Evolutionary conservation across 2,329 filamentous ascomycete genomes (phyloP), one percentile per base, ranked within the genome.

Genomic region (Monilinia polystroma): DNA sequence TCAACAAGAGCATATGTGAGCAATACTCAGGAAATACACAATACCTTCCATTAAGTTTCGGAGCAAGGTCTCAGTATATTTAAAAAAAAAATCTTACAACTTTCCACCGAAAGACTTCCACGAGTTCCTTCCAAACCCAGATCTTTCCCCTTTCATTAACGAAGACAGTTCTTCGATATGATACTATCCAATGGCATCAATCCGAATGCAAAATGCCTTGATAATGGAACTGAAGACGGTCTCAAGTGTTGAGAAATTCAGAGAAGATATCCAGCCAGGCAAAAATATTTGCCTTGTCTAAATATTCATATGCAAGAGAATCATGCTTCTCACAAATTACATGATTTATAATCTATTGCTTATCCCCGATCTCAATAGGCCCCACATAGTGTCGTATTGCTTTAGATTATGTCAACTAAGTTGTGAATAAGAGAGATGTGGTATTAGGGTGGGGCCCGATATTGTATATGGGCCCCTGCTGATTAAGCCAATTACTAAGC

Each of bases 281-380:
- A 16, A 53, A 32, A 18, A 8, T 7, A 47, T 47, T 20, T 47
- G 45, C 18, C 45, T 47, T 5, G 20, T 18, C 16, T 47, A 8
- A 20, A 6, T 47, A 8, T 47, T n/a, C 18, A 47, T n/a, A 47
- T 6, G 45, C 20, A 3, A 20, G 18, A n/a, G 18, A 47, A 47
- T 5, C 8, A 47, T 20, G 6, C 45, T 47, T 47, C 45, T 7
- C 20, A 47, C 2, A 47, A 26, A 23, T 18, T 26, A 1, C 10
- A 47, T 45, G 41, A 58, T 58, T 58, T 32, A 32, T 58, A 41
- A 58, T 47, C 41, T 43, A 14, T n/a, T 45, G 4, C 41, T 23
- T 47, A 58, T 58, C 56, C 2, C 56, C 56, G 38, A 58, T 45
- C 1, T n/a, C 5, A 58, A 47, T 45, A 11, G 7, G 45, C 4